Conservation (phyloP, 257 asterid species). For the Fraxinus excelsior region DNA sequence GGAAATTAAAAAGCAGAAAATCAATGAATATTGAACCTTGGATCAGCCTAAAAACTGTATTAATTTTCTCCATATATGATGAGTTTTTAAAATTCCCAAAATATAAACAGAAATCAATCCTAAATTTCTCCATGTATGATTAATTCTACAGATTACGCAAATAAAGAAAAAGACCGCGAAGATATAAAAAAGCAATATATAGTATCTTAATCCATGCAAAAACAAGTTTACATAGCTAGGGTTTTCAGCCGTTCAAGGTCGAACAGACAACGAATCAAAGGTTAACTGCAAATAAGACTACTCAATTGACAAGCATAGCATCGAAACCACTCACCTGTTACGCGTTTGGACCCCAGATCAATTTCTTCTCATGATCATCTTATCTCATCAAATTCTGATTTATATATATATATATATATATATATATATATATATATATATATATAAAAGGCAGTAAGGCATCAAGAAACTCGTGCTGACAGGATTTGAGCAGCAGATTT, state of each 20-base stretch:
- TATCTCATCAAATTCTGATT: neutral
- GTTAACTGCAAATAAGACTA: constrained; percentile 43
- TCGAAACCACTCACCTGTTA: constrained; percentile 54
- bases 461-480: neutral
- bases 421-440: neutral
- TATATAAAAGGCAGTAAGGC: neutral
- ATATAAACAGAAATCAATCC: neutral
- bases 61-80: neutral
- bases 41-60: neutral
- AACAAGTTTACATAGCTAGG: constrained; percentile 25
- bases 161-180: neutral
- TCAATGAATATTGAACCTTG: neutral
- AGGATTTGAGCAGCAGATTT: neutral
- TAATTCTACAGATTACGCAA: neutral
- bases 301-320: constrained; percentile 70
- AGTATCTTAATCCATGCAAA: neutral
- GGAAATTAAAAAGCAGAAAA: too few species aligned
- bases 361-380: neutral
- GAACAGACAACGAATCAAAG: constrained; percentile 83
- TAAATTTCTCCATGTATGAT: neutral
- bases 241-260: constrained; percentile 56
- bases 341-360: neutral
- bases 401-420: neutral
- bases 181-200: neutral
- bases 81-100: neutral